Evolutionary conservation across 139 green algal genomes (phyloP).

Genomic region (Yamagishiella unicocca): DNA sequence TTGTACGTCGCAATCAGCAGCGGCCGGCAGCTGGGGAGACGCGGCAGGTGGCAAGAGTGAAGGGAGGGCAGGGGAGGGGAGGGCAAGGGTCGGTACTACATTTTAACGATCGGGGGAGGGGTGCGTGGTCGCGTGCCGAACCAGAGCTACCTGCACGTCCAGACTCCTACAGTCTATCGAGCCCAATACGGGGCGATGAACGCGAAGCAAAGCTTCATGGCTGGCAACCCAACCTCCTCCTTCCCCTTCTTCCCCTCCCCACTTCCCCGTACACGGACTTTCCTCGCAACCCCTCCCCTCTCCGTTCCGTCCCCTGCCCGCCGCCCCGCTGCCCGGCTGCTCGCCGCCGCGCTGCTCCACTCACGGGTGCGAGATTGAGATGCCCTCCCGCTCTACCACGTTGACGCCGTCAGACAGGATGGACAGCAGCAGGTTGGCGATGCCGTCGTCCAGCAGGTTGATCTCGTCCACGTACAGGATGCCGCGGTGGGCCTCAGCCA

Average conservation of each 20-base stretch:
- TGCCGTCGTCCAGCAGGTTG: conserved; percentile 99
- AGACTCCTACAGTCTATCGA: neutral
- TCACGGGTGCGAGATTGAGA: conserved; percentile 96
- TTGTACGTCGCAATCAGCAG: conserved; percentile 99
- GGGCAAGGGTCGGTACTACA: no score
- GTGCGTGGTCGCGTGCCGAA: no score
- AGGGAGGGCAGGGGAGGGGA: neutral
- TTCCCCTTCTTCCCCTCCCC: neutral
- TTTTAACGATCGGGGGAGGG: no score
- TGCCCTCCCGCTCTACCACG: conserved; percentile 97
- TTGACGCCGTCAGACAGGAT: conserved; percentile 96
- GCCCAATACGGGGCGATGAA: neutral
- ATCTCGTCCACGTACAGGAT: conserved; percentile 87
- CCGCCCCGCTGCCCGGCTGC: no score
- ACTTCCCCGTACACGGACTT: neutral
- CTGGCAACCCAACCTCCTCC: no score
- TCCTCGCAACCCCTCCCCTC: neutral
- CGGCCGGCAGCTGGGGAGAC: conserved; percentile 84
- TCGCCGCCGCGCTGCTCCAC: no score
- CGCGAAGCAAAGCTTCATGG: no score
- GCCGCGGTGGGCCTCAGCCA: conserved; percentile 96
- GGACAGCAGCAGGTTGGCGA: conserved; percentile 98
- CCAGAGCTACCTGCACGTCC: no score
- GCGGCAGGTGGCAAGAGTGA: neutral
- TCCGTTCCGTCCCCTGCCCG: neutral